A percentile compares a stretch with the other conserved stretches of the same genome.
Evolutionary conservation across 768 basidiomycete genomes (phyloP).

Genomic region (Phlebiopsis gigantea): DNA sequence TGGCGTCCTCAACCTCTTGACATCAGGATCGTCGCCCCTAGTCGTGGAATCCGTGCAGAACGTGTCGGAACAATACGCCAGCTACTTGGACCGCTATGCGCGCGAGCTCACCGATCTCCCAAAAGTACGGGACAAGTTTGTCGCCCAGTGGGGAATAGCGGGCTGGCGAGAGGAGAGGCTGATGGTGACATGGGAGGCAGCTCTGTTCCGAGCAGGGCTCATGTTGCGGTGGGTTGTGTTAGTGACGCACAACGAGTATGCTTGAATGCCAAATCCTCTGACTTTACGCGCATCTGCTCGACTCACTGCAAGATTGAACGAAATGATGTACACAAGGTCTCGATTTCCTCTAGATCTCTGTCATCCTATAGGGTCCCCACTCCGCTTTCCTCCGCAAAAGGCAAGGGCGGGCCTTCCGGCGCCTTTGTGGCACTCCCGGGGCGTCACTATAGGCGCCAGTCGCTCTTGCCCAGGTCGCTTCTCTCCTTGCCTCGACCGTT

Average conservation of each 20-base stretch:
- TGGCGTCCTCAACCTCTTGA: constrained; percentile 14
- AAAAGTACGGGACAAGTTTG: constrained; percentile 12
- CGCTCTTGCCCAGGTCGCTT: not conserved
- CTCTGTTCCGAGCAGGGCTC: constrained; percentile 13
- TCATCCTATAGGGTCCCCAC: not conserved
- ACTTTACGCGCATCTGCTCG: not conserved
- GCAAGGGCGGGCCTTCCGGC: not conserved
- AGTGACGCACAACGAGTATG: constrained; percentile 5
- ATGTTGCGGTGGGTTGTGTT: constrained; percentile 21
- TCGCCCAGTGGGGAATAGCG: constrained; percentile 15
- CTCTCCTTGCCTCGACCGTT: not conserved
- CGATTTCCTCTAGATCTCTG: not conserved
- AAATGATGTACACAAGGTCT: no score
- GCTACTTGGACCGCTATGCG: constrained; percentile 14
- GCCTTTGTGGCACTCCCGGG: not conserved
- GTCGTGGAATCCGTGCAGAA: constrained; percentile 19
- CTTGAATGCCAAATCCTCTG: not conserved
- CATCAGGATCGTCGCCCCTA: constrained; percentile 16
- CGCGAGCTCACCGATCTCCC: constrained; percentile 15
- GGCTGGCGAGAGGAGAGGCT: constrained; percentile 23
- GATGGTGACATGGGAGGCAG: constrained; percentile 21
- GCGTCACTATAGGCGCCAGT: not conserved
- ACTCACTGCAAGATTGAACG: no score
- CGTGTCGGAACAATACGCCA: constrained; percentile 19
- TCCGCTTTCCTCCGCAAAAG: not conserved